Percentiles rank a stretch among this genome's conserved stretches.
These are phyloP conservation scores for Claviceps africana DNA, from an alignment of 2,329 filamentous ascomycete genomes.

Conservation along the genomic window DNA sequence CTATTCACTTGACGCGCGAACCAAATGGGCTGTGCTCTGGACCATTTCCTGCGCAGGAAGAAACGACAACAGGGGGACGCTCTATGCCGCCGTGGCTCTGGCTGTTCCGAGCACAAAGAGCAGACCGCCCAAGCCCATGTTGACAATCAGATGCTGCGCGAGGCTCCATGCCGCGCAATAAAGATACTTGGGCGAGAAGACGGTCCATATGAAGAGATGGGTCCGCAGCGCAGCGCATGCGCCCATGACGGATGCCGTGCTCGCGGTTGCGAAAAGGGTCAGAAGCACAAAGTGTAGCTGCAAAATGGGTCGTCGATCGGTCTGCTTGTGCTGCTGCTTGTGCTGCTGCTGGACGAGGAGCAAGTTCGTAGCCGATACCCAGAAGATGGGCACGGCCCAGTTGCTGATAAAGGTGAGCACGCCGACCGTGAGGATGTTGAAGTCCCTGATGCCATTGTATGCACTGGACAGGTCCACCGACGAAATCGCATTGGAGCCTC, in stretches of 20 bases:
- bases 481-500: slow-evolving; percentile 87
- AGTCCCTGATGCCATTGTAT: slow-evolving; percentile 79
- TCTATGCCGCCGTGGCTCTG: slow-evolving; percentile 3
- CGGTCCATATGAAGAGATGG: slow-evolving; percentile 96
- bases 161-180: slow-evolving; percentile 83
- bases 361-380: slow-evolving; percentile 53
- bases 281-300: slow-evolving; percentile 44
- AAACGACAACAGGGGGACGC: neutral
- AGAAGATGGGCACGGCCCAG: slow-evolving; percentile 86
- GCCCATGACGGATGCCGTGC: slow-evolving; percentile 64
- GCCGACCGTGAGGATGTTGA: slow-evolving; percentile 70
- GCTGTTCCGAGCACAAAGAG: slow-evolving; percentile 38
- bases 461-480: slow-evolving; percentile 89
- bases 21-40: neutral
- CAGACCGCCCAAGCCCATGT: slow-evolving; percentile 46
- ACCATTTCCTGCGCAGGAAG: neutral
- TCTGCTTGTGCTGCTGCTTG: slow-evolving; percentile 12
- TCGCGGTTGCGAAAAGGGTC: slow-evolving; percentile 56
- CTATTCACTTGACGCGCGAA: too few relatives aligned
- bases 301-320: slow-evolving; percentile 19
- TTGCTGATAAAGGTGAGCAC: slow-evolving; percentile 76
- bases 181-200: slow-evolving; percentile 93
- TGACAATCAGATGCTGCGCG: slow-evolving; percentile 64
- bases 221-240: slow-evolving; percentile 73
- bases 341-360: slow-evolving; percentile 33